phyloP scores from a whole-genome alignment of 1,139 yeast species.

The Geotrichum reessii region DNA sequence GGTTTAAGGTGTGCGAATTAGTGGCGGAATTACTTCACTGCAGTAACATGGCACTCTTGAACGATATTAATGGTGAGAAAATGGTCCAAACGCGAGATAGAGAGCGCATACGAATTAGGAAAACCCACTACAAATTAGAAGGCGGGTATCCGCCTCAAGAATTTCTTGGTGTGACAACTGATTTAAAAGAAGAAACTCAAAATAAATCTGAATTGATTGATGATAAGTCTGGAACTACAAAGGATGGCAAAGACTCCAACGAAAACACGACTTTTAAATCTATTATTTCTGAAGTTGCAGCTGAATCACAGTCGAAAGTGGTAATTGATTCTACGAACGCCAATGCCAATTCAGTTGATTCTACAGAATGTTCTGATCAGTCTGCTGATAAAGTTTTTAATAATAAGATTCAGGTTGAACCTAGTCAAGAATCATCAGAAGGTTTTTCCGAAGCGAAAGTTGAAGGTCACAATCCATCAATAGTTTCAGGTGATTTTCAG shows the following conservation, averaged over 20 bases:
- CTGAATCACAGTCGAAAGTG: conserved; percentile 11
- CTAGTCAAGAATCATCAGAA: not conserved
- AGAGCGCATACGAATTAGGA: conserved; percentile 48
- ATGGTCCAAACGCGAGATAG: conserved; percentile 72
- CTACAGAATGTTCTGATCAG: conserved; percentile 14
- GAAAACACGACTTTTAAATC: conserved; percentile 15
- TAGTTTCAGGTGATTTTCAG: not conserved
- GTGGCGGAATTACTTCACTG: conserved; percentile 94
- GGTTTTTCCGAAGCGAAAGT: not conserved
- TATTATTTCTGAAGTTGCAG: conserved; percentile 11
- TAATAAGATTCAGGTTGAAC: not conserved
- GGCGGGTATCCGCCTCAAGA: conserved; percentile 5
- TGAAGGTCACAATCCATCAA: not conserved
- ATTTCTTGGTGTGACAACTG: not conserved
- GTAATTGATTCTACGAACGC: not conserved
- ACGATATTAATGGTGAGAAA: conserved; percentile 76
- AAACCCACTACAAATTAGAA: conserved; percentile 18
- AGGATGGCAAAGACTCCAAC: conserved; percentile 24
- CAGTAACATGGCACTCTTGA: conserved; percentile 89
- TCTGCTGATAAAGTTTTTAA: not conserved
- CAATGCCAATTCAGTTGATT: conserved; percentile 18
- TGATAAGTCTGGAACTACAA: conserved; percentile 23
- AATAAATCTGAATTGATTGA: not conserved
- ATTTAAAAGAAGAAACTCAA: not conserved
- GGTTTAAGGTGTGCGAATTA: conserved; percentile 90